Evolutionary conservation across 257 asterid species (phyloP).

Genomic region (Solanum infundibuliforme): DNA sequence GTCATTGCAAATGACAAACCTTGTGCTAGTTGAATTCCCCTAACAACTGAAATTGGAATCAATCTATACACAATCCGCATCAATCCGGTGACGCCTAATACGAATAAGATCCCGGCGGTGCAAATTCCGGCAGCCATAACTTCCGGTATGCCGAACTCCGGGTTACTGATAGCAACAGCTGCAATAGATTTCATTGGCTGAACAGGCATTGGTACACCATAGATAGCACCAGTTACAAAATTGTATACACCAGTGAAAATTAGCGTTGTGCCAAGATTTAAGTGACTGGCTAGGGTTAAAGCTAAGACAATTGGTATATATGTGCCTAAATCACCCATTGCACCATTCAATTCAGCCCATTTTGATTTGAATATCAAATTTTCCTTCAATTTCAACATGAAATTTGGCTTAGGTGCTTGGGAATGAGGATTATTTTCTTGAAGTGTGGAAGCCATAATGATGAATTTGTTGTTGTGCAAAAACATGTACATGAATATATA

Average conservation of each 20-base stretch:
- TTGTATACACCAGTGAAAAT: slow-evolving; percentile 74
- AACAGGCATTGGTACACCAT: slow-evolving; percentile 94
- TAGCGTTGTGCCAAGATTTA: slow-evolving; percentile 65
- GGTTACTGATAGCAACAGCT: slow-evolving; percentile 61
- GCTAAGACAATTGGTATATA: slow-evolving; percentile 60
- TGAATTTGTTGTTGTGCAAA: background rate
- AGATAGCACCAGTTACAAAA: slow-evolving; percentile 61
- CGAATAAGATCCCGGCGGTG: slow-evolving; percentile 42
- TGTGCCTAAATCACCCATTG: slow-evolving; percentile 87
- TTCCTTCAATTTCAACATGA: slow-evolving; percentile 16
- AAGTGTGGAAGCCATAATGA: background rate
- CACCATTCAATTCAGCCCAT: slow-evolving; percentile 68
- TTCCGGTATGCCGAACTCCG: slow-evolving; percentile 54
- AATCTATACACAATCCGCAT: slow-evolving; percentile 53
- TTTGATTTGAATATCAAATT: slow-evolving; percentile 42
- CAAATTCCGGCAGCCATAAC: slow-evolving; percentile 79
- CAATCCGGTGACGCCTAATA: slow-evolving; percentile 49
- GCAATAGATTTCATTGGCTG: slow-evolving; percentile 99
- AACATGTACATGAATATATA: background rate
- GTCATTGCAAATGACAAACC: slow-evolving; percentile 66
- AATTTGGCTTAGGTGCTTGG: slow-evolving; percentile 5
- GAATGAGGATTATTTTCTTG: background rate
- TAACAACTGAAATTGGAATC: slow-evolving; percentile 55
- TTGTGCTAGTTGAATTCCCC: slow-evolving; percentile 85
- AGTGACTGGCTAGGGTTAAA: slow-evolving; percentile 50